Evolutionary conservation across 768 basidiomycete species (phyloP).

Genomic region (Pulveroboletus sp.): DNA sequence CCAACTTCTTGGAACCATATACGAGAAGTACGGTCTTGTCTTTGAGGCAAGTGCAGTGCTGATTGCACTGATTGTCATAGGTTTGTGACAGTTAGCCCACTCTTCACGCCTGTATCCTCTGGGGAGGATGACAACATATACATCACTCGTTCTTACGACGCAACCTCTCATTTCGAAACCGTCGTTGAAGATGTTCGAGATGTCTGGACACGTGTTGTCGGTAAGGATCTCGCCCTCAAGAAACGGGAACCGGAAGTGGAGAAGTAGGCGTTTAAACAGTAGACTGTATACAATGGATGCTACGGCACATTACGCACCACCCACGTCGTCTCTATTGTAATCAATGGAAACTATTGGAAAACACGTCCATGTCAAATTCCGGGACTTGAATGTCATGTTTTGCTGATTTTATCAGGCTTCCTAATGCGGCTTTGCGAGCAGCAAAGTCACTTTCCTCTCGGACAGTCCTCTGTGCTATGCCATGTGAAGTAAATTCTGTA

Average conservation of each 20-base stretch:
- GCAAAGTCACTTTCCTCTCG: conserved; percentile 54
- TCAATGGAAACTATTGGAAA: conserved; percentile 38
- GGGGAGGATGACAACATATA: conserved; percentile 89
- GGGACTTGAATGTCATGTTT: conserved; percentile 82
- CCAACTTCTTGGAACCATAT: conserved; percentile 83
- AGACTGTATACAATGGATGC: conserved; percentile 4
- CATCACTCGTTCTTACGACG: conserved; percentile 97
- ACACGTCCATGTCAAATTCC: conserved; percentile 84
- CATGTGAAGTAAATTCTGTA: conserved; percentile 19
- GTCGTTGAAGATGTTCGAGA: conserved; percentile 96
- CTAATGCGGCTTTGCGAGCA: conserved; percentile 68
- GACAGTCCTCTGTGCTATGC: conserved; percentile 27
- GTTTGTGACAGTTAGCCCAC: conserved; percentile 82
- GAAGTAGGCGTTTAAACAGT: conserved; percentile 28
- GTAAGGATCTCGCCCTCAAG: conserved; percentile 77
- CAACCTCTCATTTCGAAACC: conserved; percentile 98
- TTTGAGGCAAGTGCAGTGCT: conserved; percentile 3
- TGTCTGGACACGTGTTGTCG: conserved; percentile 87
- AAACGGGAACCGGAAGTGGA: conserved; percentile 74
- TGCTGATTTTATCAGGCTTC: conserved; percentile 84
- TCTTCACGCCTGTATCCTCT: conserved; percentile 83
- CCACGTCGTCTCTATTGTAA: not conserved
- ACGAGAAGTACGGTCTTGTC: conserved; percentile 71
- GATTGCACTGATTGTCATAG: conserved; percentile 36
- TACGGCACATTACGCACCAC: conserved; percentile 4